Evolutionary conservation across 129 eudicot species (phyloP).

Genomic region (Oenanthe sinensis): DNA sequence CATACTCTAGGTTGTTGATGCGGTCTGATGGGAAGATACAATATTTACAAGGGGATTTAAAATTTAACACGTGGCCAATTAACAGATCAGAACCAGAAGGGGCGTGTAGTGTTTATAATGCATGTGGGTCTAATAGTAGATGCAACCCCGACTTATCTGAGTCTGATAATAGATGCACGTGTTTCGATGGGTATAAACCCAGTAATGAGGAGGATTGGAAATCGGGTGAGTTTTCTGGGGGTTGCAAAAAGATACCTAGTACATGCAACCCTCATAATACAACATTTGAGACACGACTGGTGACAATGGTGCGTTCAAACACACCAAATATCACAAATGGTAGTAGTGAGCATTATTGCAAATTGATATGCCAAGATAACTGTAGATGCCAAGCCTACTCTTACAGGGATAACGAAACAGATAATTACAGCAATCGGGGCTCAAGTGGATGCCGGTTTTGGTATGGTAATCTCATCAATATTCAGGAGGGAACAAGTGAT

Average conservation of each 20-base stretch:
- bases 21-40: slow-evolving; percentile 2
- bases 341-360: neutral
- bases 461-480: too few relatives aligned
- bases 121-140: slow-evolving; percentile 17
- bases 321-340: neutral
- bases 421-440: too few relatives aligned
- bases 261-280: neutral
- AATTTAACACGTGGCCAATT: too few relatives aligned
- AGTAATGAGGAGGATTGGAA: slow-evolving; percentile 15
- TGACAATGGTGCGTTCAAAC: neutral
- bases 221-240: slow-evolving; percentile 12
- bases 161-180: slow-evolving; percentile 15
- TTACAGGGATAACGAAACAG: too few relatives aligned
- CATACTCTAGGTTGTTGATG: slow-evolving; percentile 1
- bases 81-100: slow-evolving; percentile 24
- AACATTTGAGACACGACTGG: neutral
- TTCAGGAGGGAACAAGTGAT: too few relatives aligned
- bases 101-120: slow-evolving; percentile 16
- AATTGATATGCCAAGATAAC: neutral
- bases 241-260: slow-evolving; percentile 20
- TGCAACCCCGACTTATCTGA: neutral
- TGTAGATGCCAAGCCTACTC: slow-evolving; percentile 1
- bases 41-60: slow-evolving; percentile 8
- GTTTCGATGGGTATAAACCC: slow-evolving; percentile 35
- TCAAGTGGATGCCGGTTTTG: too few relatives aligned